These are phyloP conservation scores for Phalaenopsis hybrid DNA, from an alignment of 116 monocot species.

Conservation along the genomic window DNA sequence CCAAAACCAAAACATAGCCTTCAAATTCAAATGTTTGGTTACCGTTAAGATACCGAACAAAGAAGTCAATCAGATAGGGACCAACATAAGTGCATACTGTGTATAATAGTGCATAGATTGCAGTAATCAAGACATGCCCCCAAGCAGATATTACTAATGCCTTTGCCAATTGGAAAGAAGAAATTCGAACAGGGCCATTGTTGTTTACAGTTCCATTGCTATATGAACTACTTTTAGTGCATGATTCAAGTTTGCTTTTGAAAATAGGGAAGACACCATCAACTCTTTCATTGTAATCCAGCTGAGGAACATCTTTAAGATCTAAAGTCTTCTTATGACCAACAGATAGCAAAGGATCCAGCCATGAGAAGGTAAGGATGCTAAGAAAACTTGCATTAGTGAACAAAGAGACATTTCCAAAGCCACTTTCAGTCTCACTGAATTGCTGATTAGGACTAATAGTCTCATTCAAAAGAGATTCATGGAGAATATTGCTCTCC, in stretches of 20 bases:
- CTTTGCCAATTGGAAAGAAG: conserved; percentile 26
- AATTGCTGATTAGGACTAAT: not conserved
- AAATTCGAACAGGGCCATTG: conserved; percentile 6
- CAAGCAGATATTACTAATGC: conserved; percentile 22
- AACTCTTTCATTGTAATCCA: conserved; percentile 18
- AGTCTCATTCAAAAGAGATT: conserved; percentile 7
- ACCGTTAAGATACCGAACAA: conserved; percentile 41
- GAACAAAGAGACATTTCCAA: conserved; percentile 6
- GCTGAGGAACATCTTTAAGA: conserved; percentile 34
- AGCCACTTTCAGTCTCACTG: not conserved
- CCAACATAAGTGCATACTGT: conserved; percentile 33
- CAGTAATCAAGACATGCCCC: conserved; percentile 17
- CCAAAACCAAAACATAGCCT: conserved; percentile 31
- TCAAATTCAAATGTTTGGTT: conserved; percentile 10
- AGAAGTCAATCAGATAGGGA: conserved; percentile 39
- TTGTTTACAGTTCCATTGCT: not conserved
- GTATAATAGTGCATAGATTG: conserved; percentile 21
- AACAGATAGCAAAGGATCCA: conserved; percentile 32
- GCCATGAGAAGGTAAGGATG: conserved; percentile 48
- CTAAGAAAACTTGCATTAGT: conserved; percentile 29
- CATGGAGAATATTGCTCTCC: not conserved
- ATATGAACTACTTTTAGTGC: not conserved
- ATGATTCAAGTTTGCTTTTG: conserved; percentile 21
- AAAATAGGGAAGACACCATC: conserved; percentile 17
- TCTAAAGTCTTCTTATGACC: conserved; percentile 33